phyloP scores from a whole-genome alignment of 2,329 filamentous ascomycete genomes.

The Immersiporthe knoxdaviesiana region DNA sequence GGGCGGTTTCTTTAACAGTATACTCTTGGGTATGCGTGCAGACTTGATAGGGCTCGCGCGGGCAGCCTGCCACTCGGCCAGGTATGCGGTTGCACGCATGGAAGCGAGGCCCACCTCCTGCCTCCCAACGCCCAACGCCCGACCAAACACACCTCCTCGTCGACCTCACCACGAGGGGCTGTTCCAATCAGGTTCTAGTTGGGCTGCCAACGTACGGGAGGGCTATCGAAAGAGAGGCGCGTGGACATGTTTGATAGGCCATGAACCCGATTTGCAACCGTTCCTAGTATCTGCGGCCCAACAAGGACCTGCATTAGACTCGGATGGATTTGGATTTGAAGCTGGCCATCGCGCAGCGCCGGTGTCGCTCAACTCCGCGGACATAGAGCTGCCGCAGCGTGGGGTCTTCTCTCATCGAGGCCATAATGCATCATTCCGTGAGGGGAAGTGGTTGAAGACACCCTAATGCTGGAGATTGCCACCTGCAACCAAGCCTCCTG shows the following conservation, averaged over 20 bases:
- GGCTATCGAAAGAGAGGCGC: background rate
- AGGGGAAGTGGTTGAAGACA: background rate
- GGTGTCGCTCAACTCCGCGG: background rate
- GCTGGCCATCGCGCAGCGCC: background rate
- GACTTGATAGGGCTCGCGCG: background rate
- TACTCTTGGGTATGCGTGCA: background rate
- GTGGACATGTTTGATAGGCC: background rate
- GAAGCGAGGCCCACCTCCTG: background rate
- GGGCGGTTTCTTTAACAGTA: background rate
- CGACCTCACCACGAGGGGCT: background rate
- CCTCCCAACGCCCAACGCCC: background rate
- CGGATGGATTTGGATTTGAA: background rate
- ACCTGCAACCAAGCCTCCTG: background rate
- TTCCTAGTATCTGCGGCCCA: background rate
- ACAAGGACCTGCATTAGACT: background rate
- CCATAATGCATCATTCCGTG: background rate
- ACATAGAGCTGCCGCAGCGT: background rate
- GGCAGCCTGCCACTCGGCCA: background rate
- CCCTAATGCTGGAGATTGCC: background rate
- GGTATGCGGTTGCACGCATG: background rate
- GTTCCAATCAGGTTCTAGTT: background rate
- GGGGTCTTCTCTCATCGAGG: background rate
- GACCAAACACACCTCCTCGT: background rate
- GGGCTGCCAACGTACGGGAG: background rate
- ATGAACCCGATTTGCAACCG: background rate